These are phyloP conservation scores for Aspergillus cristatus DNA, from an alignment of 495 filamentous ascomycete species.

Conservation along the genomic window DNA sequence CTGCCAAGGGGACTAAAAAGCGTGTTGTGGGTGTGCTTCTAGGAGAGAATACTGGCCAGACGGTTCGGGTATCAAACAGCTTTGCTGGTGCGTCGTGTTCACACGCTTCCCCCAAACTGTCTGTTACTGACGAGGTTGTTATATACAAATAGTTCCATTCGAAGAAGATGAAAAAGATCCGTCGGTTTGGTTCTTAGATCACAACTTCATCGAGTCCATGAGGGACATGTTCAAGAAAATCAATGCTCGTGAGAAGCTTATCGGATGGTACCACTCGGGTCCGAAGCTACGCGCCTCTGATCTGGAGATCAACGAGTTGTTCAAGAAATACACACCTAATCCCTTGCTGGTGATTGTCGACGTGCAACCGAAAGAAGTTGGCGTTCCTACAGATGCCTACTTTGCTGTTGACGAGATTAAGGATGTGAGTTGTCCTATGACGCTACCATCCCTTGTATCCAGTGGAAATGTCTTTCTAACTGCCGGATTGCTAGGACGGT, in stretches of 20 bases:
- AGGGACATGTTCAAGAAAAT: constrained; percentile 99
- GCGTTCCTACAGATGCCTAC: constrained; percentile 96
- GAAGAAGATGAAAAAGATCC: constrained; percentile 98
- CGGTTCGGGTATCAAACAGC: constrained; percentile 96
- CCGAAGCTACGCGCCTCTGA: constrained; percentile 95
- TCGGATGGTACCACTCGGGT: constrained; percentile 99
- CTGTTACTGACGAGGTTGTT: constrained; percentile 7
- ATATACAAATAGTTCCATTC: constrained; percentile 67
- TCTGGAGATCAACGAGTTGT: constrained; percentile 98
- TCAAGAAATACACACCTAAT: constrained; percentile 97
- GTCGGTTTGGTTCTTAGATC: constrained; percentile 97
- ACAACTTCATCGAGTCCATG: constrained; percentile 99
- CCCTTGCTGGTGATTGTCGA: constrained; percentile 96
- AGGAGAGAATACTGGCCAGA: constrained; percentile 90
- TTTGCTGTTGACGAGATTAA: constrained; percentile 99
- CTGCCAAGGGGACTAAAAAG: constrained; percentile 81
- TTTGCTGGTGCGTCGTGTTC: constrained; percentile 67
- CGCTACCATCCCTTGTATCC: not conserved
- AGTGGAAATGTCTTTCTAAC: too few relatives aligned
- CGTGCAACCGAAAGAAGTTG: constrained; percentile 95
- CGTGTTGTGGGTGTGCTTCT: constrained; percentile 92
- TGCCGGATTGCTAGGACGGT: constrained; percentile 59
- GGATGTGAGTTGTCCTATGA: constrained; percentile 77
- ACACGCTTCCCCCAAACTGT: not conserved
- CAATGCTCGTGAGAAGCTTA: constrained; percentile 96